These are phyloP conservation scores for Cutaneotrichosporon mucoides DNA, from an alignment of 1,284 basidiomycete genomes.

Conservation along the genomic window DNA sequence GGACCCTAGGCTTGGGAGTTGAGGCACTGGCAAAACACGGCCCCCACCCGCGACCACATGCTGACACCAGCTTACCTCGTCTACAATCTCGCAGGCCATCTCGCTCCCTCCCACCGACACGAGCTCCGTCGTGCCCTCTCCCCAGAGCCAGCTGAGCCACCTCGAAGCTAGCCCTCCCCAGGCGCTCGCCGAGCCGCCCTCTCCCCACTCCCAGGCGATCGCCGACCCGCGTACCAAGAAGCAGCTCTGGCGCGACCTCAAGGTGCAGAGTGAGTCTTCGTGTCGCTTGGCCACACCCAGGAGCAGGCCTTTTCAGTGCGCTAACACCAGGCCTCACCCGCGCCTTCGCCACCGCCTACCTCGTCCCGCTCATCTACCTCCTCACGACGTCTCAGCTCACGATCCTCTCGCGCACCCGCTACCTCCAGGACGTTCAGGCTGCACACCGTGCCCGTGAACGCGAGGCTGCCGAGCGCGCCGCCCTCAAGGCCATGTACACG, in stretches of 20 bases:
- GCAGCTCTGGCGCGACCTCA: constrained; percentile 48
- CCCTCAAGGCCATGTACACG: constrained; percentile 1
- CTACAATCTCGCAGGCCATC: constrained; percentile 40
- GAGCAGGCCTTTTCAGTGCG: background rate
- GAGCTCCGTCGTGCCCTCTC: constrained; percentile 34
- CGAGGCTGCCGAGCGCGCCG: background rate
- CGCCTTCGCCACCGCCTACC: constrained; percentile 44
- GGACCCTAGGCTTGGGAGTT: no score
- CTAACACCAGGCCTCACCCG: constrained; percentile 39
- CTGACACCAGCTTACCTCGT: constrained; percentile 29
- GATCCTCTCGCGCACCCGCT: constrained; percentile 40
- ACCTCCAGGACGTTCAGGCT: constrained; percentile 38
- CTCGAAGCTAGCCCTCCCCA: constrained; percentile 26
- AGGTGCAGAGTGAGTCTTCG: constrained; percentile 41
- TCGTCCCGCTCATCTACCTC: constrained; percentile 45
- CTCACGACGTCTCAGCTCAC: constrained; percentile 47
- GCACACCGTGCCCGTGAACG: constrained; percentile 10
- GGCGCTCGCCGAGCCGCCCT: background rate
- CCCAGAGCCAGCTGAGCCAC: constrained; percentile 26
- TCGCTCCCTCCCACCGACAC: constrained; percentile 44
- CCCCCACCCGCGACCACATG: background rate
- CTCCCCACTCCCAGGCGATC: background rate
- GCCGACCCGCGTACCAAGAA: constrained; percentile 33
- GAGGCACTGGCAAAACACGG: background rate
- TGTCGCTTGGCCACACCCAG: no score